Evolutionary conservation across 2,329 filamentous ascomycete species (phyloP), one percentile per base, ranked within the genome.

Genomic region (Aspergillus cejpii): DNA sequence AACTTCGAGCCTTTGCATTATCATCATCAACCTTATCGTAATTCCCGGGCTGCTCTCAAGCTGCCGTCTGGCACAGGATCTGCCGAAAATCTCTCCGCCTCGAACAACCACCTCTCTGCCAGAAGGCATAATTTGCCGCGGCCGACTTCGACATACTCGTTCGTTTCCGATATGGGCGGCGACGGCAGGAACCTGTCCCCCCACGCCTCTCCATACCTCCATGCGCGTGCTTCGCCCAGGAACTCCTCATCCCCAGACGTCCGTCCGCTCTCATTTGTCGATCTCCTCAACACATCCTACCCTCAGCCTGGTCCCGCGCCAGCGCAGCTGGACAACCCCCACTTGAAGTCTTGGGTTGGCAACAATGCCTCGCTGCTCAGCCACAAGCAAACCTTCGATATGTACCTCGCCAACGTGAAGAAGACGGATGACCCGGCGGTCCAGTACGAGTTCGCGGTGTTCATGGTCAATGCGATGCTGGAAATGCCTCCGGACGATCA

Each of bases 381-480:
- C 60, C 84, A 87, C 26, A 87, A 91, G 62, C 90, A 97, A 70
- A 98, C 92, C 1, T 78, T 98, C 39, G 90, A 97, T 44, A 96
- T 97, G 91, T 98, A 98, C 66, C 80, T 91, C 36, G 84, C 85
- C 44, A 98, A 97, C 61, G 87, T 96, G 47, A 97, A 96, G 72
- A 98, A 98, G 73, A 94, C 92, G 2, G 92, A 85, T 51, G 89
- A 96, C 65, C 77, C 84, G 12, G 83, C 85, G 3, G 86, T 94
- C 26, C 89, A 96, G 66, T 97, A 97, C 66, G 92, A 94, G 23
- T 97, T 98, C 68, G 92, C 92, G 2, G 79, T 97, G 28, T 95
- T 94, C 65, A 81, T 98, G 73, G 84, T 97, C 55, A 87, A 90
- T 37, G 84, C 88, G 1, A 90, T 91, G 31, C 85, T 88, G 63